Conservation (phyloP, 306 rosid species). For the Myrica gale region DNA sequence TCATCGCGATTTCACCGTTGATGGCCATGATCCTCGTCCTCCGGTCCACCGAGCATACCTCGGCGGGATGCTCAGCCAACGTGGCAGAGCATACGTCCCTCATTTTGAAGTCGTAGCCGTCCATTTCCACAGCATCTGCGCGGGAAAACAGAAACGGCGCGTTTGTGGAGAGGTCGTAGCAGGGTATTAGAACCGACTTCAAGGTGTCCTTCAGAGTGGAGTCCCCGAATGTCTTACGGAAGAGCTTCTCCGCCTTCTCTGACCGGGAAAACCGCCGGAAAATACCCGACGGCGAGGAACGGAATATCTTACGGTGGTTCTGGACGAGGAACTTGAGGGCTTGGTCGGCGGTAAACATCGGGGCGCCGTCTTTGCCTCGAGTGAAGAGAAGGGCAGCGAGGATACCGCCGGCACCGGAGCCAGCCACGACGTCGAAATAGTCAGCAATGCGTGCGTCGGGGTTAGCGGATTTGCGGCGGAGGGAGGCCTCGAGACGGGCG, state of each 20-base stretch:
- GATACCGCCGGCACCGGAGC: conserved; percentile 77
- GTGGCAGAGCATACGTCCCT: conserved; percentile 80
- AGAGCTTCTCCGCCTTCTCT: conserved; percentile 52
- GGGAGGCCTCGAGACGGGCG: conserved; percentile 57
- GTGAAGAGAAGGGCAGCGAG: conserved; percentile 81
- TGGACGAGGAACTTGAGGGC: conserved; percentile 55
- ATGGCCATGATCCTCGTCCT: conserved; percentile 73
- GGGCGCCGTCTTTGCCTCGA: conserved; percentile 51
- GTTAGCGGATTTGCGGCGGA: conserved; percentile 59
- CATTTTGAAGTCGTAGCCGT: conserved; percentile 89
- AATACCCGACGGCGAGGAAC: conserved; percentile 32
- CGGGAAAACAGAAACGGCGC: conserved; percentile 93
- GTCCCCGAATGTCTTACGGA: conserved; percentile 66
- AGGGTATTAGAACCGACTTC: conserved; percentile 79
- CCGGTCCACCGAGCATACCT: conserved; percentile 60
- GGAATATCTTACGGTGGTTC: conserved; percentile 53
- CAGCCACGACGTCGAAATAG: conserved; percentile 82
- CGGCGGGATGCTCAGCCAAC: conserved; percentile 42
- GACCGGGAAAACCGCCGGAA: conserved; percentile 45
- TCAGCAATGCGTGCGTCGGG: conserved; percentile 48
- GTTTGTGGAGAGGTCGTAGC: conserved; percentile 86
- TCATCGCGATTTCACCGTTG: conserved; percentile 80
- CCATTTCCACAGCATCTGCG: conserved; percentile 89
- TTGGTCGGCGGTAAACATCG: conserved; percentile 70
- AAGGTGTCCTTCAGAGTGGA: conserved; percentile 71